phyloP scores from a whole-genome alignment of 2,329 filamentous ascomycete species.

The Trichoderma sp. region DNA sequence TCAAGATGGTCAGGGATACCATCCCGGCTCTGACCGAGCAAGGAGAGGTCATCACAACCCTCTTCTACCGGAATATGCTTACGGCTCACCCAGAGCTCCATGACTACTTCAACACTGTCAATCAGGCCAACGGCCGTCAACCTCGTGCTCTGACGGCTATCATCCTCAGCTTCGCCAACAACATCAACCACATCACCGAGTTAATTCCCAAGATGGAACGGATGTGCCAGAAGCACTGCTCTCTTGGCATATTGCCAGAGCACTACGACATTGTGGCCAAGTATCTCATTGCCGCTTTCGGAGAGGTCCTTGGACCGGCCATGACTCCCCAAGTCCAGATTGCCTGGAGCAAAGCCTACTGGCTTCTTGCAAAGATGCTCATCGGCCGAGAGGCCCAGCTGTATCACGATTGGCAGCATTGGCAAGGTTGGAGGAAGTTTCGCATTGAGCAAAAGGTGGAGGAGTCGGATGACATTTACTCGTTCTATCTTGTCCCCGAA shows the following conservation, averaged over 20 bases:
- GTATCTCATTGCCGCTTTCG: constrained; percentile 66
- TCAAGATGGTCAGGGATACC: constrained; percentile 65
- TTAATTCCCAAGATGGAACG: constrained; percentile 53
- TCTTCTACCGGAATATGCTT: constrained; percentile 71
- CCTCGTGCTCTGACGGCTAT: constrained; percentile 36
- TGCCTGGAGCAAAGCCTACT: constrained; percentile 71
- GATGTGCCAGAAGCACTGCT: constrained; percentile 70
- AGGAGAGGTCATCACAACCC: constrained; percentile 65
- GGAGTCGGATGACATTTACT: constrained; percentile 67
- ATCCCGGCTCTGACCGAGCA: constrained; percentile 66
- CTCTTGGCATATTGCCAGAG: constrained; percentile 63
- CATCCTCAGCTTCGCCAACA: constrained; percentile 67
- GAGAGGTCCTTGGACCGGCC: constrained; percentile 59
- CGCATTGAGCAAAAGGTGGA: constrained; percentile 60
- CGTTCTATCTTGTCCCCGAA: constrained; percentile 65
- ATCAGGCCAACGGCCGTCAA: constrained; percentile 37
- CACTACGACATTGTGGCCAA: constrained; percentile 70
- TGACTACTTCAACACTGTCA: constrained; percentile 62
- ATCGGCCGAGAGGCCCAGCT: constrained; percentile 63
- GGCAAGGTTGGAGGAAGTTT: constrained; percentile 68
- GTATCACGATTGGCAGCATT: constrained; percentile 59
- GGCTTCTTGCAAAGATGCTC: constrained; percentile 69
- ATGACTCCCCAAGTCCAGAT: constrained; percentile 62
- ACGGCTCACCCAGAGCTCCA: constrained; percentile 62
- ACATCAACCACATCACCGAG: constrained; percentile 63